These are phyloP conservation scores for Yarrowia hollandica DNA, from an alignment of 805 yeast genomes.

Conservation along the genomic window DNA sequence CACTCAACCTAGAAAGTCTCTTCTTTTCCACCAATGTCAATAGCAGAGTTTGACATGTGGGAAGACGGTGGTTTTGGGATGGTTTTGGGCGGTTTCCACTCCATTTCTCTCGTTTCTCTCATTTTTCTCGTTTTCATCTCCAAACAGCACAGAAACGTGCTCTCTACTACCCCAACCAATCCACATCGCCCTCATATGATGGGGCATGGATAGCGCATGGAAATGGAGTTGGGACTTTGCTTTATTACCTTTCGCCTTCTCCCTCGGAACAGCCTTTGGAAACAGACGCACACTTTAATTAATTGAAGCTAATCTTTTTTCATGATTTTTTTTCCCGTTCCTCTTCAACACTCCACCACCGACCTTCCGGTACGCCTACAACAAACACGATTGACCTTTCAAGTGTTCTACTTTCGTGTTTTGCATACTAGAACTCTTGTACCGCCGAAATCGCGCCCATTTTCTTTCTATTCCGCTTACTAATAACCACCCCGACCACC, in stretches of 20 bases:
- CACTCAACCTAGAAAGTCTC: no score
- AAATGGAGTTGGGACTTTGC: no score
- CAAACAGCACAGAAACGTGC: no score
- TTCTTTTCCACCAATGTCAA: no score
- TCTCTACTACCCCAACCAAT: no score
- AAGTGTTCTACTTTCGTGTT: conserved; percentile 38
- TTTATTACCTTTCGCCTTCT: not conserved
- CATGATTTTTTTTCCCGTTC: not conserved
- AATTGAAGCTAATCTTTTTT: not conserved
- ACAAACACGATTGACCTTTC: conserved; percentile 34
- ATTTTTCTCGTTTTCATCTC: no score
- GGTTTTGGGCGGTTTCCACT: no score
- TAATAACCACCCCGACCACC: conserved; percentile 6
- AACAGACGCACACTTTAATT: not conserved
- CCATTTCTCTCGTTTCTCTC: no score
- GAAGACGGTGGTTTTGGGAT: no score
- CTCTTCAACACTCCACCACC: not conserved
- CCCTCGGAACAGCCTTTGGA: conserved; percentile 6
- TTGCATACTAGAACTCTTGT: conserved; percentile 34
- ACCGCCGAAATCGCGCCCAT: not conserved
- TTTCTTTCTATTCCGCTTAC: not conserved
- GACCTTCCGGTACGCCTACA: not conserved
- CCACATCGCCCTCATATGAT: no score
- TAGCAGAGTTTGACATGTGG: no score
- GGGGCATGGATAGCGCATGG: conserved; percentile 14